Conservation (phyloP, 2,329 filamentous ascomycete genomes). For the Colletotrichum lini region DNA sequence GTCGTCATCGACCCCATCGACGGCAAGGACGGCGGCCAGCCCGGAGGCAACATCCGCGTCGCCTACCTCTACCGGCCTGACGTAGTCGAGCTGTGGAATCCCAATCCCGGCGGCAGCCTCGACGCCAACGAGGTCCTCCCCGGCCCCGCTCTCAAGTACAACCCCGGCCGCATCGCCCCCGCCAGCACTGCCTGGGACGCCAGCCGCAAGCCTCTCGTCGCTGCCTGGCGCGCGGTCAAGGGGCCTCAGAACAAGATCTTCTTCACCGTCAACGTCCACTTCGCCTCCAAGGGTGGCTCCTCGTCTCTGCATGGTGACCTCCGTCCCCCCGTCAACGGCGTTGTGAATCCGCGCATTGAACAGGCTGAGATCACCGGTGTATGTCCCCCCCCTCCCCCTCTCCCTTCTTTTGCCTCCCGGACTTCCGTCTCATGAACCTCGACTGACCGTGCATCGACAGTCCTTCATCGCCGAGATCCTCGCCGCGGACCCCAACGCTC, state of each 20-base stretch:
- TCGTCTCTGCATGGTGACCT: conserved; percentile 75
- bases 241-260: conserved; percentile 66
- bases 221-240: conserved; percentile 73
- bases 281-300: conserved; percentile 76
- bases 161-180: conserved; percentile 79
- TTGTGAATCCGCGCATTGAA: conserved; percentile 67
- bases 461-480: conserved; percentile 72
- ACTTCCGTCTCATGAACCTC: not conserved
- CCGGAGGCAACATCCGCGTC: conserved; percentile 79
- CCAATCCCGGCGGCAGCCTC: conserved; percentile 67
- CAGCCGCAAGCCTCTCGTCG: conserved; percentile 77
- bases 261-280: conserved; percentile 82
- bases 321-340: conserved; percentile 76
- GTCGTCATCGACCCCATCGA: conserved; percentile 72
- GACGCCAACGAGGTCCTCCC: conserved; percentile 71
- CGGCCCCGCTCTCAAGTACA: conserved; percentile 73
- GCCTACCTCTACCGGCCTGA: conserved; percentile 79
- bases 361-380: conserved; percentile 73
- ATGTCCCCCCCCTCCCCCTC: conserved; percentile 47
- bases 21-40: conserved; percentile 74
- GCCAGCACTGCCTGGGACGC: conserved; percentile 70
- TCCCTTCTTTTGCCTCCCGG: not conserved
- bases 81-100: conserved; percentile 70
- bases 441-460: conserved; percentile 48
- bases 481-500: conserved; percentile 66